Percentiles rank a stretch among this genome's conserved stretches.
phyloP scores from a whole-genome alignment of 2,329 filamentous ascomycete species.

The Ophiocordyceps australis region DNA sequence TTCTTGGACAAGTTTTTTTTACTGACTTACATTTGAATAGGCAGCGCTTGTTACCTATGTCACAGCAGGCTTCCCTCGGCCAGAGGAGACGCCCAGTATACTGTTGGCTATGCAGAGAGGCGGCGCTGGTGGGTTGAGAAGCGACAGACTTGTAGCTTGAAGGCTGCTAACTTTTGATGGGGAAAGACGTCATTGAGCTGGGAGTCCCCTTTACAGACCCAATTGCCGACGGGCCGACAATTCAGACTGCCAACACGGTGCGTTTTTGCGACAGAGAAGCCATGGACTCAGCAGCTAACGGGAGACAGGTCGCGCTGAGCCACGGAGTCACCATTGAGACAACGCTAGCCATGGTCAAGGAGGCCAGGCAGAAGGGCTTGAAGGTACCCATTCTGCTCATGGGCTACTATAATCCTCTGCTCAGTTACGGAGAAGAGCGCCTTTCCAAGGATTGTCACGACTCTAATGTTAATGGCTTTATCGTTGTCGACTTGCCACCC shows the following conservation, averaged over 20 bases:
- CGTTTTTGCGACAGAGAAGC: no score
- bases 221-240: constrained; percentile 92
- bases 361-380: constrained; percentile 60
- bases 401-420: constrained; percentile 96
- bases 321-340: constrained; percentile 75
- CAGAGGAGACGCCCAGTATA: constrained; percentile 68
- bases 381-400: constrained; percentile 77
- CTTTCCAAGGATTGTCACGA: constrained; percentile 71
- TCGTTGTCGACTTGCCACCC: constrained; percentile 86
- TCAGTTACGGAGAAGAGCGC: constrained; percentile 85
- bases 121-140: constrained; percentile 57
- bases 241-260: constrained; percentile 86
- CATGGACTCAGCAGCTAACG: constrained; percentile 1
- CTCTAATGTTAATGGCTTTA: constrained; percentile 86
- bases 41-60: constrained; percentile 88
- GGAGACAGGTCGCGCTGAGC: constrained; percentile 44
- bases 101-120: constrained; percentile 82
- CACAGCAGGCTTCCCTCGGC: constrained; percentile 77
- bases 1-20: not conserved
- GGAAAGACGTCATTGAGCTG: constrained; percentile 72
- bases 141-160: not conserved
- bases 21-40: constrained; percentile 28
- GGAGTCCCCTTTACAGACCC: constrained; percentile 95
- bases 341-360: constrained; percentile 68
- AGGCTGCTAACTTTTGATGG: no score